Conservation (phyloP, 345 rosid genomes). For the Chamaenerion angustifolium region DNA sequence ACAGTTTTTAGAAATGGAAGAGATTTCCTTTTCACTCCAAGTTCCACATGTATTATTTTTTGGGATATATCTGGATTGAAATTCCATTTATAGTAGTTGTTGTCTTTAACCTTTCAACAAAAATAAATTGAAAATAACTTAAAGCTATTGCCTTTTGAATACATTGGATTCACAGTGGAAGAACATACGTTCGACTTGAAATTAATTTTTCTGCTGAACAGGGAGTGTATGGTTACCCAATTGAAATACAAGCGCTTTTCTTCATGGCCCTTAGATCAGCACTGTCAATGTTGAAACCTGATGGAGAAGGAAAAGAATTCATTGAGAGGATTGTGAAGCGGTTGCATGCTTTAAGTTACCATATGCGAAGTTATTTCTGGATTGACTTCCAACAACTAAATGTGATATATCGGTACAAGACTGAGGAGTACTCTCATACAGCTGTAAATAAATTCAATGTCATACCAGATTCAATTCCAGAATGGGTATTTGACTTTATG, state of each 20-base stretch:
- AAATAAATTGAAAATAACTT: no score
- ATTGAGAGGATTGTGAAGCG: conserved; percentile 47
- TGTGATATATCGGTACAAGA: conserved; percentile 44
- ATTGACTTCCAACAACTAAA: conserved; percentile 52
- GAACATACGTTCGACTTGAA: not conserved
- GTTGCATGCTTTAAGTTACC: conserved; percentile 45
- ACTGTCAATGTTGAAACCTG: conserved; percentile 47
- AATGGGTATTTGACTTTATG: conserved; percentile 60
- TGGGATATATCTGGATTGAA: no score
- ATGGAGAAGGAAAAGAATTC: conserved; percentile 43
- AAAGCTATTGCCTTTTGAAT: no score
- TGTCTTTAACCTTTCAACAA: no score
- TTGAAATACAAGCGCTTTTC: conserved; percentile 70
- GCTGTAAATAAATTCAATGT: conserved; percentile 18
- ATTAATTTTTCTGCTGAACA: conserved; percentile 11
- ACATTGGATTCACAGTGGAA: no score
- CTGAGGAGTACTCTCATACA: conserved; percentile 55
- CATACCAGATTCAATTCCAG: conserved; percentile 47
- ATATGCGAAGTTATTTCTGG: conserved; percentile 52
- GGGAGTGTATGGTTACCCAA: conserved; percentile 78
- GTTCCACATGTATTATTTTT: no score
- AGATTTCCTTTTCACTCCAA: no score
- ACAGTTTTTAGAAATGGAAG: no score
- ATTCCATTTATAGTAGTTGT: no score
- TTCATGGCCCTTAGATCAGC: conserved; percentile 59